Percentiles rank a stretch among this genome's conserved stretches.
Conservation (phyloP, 352 stramenopile genomes). For the Pythium biforme region DNA sequence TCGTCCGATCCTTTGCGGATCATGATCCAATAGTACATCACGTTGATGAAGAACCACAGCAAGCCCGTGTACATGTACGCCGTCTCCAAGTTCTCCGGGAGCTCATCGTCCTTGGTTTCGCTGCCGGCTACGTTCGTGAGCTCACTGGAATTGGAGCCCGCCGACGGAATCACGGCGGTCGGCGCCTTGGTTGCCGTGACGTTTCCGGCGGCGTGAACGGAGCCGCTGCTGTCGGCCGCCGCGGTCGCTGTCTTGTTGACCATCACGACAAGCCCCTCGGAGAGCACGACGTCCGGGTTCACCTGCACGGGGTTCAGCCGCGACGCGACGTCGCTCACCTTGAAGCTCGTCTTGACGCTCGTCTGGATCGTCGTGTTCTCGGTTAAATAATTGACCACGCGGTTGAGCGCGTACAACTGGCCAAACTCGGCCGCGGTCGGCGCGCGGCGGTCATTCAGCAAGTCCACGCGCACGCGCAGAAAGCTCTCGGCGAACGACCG, state of each 20-base stretch:
- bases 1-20: conserved; percentile 13
- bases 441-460: conserved; percentile 15
- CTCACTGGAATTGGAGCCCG: background rate
- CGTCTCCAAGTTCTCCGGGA: conserved; percentile 21
- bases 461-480: conserved; percentile 29
- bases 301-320: conserved; percentile 23
- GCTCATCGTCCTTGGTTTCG: background rate
- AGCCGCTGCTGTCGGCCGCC: background rate
- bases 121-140: background rate
- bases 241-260: conserved; percentile 7
- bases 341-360: conserved; percentile 20
- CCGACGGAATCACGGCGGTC: background rate
- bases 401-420: conserved; percentile 32
- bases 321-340: background rate
- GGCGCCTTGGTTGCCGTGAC: background rate
- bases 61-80: conserved; percentile 27
- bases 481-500: conserved; percentile 29
- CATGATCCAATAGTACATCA: conserved; percentile 29
- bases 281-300: conserved; percentile 30
- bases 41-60: conserved; percentile 29
- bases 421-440: conserved; percentile 26
- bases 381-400: conserved; percentile 32
- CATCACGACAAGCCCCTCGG: conserved; percentile 22
- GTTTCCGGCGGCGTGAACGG: background rate
- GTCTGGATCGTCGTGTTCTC: conserved; percentile 30